A percentile compares a stretch with the other conserved stretches of the same genome.
These are phyloP conservation scores for Nicotiana noctiflora DNA, from an alignment of 257 asterid species.

Conservation along the genomic window DNA sequence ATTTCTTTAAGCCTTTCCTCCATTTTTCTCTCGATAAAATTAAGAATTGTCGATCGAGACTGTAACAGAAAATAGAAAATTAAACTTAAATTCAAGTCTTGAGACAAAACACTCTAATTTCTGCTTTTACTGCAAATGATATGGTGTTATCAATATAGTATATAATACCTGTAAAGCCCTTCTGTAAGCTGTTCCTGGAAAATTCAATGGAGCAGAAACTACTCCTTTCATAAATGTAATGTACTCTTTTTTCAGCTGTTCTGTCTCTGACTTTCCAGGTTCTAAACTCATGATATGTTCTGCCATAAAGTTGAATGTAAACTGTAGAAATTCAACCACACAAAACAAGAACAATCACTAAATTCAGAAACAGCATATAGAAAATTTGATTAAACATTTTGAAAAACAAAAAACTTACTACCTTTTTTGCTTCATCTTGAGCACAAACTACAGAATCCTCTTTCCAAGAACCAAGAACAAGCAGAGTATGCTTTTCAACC, in stretches of 20 bases:
- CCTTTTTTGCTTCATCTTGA: slow-evolving; percentile 94
- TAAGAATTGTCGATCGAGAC: slow-evolving; percentile 80
- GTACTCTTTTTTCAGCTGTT: slow-evolving; percentile 68
- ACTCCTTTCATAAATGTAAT: slow-evolving; percentile 96
- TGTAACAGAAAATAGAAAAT: slow-evolving; percentile 2
- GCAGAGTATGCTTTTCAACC: slow-evolving; percentile 66
- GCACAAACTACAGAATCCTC: slow-evolving; percentile 48
- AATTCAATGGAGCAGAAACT: slow-evolving; percentile 82
- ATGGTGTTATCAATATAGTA: no score
- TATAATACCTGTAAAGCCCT: slow-evolving; percentile 55
- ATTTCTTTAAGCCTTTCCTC: slow-evolving; percentile 49
- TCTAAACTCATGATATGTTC: slow-evolving; percentile 84
- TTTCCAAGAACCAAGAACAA: slow-evolving; percentile 65
- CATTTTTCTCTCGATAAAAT: slow-evolving; percentile 64
- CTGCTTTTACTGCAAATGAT: neutral
- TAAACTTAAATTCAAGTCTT: neutral
- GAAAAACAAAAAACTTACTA: neutral
- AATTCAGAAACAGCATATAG: neutral
- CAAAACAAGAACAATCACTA: neutral
- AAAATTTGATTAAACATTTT: neutral
- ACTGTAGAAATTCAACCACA: slow-evolving; percentile 29
- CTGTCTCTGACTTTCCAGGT: slow-evolving; percentile 73
- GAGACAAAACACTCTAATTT: neutral
- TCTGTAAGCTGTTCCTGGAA: slow-evolving; percentile 93
- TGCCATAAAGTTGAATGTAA: slow-evolving; percentile 89